Percentiles rank a stretch among this genome's conserved stretches.
Evolutionary conservation across 768 basidiomycete genomes (phyloP).

Genomic region (Trametes sanguinea): DNA sequence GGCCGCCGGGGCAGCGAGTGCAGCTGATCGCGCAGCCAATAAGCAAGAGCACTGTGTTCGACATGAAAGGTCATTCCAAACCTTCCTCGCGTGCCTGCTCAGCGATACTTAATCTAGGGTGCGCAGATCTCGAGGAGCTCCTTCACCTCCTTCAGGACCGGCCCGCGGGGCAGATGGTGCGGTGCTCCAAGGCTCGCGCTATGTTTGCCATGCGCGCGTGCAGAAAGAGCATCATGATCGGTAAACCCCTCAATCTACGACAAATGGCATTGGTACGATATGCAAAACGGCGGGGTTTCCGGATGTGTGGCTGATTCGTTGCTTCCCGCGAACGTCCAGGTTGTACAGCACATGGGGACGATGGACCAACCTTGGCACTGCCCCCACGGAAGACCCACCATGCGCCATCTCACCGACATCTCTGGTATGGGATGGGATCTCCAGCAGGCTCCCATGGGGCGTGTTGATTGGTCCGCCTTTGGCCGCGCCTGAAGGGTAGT

Average conservation of each 20-base stretch:
- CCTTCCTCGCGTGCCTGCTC: conserved; percentile 10
- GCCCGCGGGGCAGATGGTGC: conserved; percentile 78
- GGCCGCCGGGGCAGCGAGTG: conserved; percentile 49
- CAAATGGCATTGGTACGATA: conserved; percentile 76
- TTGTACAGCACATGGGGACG: conserved; percentile 79
- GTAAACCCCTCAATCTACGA: conserved; percentile 70
- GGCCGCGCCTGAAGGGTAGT: not conserved
- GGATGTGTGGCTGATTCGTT: not conserved
- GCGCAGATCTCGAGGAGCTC: conserved; percentile 87
- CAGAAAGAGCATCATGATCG: conserved; percentile 95
- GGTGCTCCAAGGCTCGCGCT: conserved; percentile 87
- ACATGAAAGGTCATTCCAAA: conserved; percentile 67
- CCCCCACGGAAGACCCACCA: conserved; percentile 84
- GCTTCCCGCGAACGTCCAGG: conserved; percentile 39
- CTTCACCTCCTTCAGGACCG: conserved; percentile 81
- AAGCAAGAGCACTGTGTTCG: conserved; percentile 89
- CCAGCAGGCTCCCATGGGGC: not conserved
- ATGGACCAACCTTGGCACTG: conserved; percentile 90
- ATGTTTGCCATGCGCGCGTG: conserved; percentile 99
- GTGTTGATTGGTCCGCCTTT: conserved; percentile 21
- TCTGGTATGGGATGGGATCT: conserved; percentile 18
- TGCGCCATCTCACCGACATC: conserved; percentile 72
- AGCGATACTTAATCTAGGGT: conserved; percentile 7
- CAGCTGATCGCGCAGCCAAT: conserved; percentile 81
- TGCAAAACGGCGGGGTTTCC: too few relatives aligned